Evolutionary conservation across 1,284 basidiomycete species (phyloP), one percentile per base, ranked within the genome.

Genomic region (Ustilago trichophora): DNA sequence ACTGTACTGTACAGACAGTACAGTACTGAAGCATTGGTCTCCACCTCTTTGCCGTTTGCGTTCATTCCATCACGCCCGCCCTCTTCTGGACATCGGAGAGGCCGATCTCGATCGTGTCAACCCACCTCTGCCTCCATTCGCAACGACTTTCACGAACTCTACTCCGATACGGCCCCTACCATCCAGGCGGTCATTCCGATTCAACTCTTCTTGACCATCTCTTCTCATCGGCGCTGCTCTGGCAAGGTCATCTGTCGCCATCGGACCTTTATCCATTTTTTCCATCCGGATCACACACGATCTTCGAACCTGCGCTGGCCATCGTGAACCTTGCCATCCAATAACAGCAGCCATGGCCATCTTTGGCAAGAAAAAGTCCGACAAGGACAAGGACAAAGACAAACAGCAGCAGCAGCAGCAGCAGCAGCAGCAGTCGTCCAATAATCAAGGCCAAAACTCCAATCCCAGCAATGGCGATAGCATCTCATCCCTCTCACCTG

Each of bases 291-390:
- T n/a, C n/a, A n/a, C n/a, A n/a, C n/a, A n/a, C n/a, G n/a, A n/a
- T n/a, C n/a, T n/a, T n/a, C n/a, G n/a, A n/a, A n/a, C n/a, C n/a
- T n/a, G n/a, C n/a, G n/a, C 35, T n/a, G 8, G 8, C 10, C 25
- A 18, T 36, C 21, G 29, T 31, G 16, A 21, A 19, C 31, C 24
- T 27, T 8, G 13, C 22, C 24, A 41, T 7, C 44, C 19, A 27
- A n/a, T 18, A 29, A 19, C 11, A 26, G 18, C 50, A 27, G 13
- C 18, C 46, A 77, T 77, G 76, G 74, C 74, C 57, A 77, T 77
- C 74, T 77, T 77, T 49, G 76, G 76, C 56, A 77, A 77, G 64
- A 73, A 73, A 50, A 77, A 76, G 67, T 73, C 75, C 47, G 75
- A 77, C 53, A 59, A 63, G 48, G 64, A 71, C 45, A 66, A 59